A percentile compares a stretch with the other conserved stretches of the same genome.
Conservation (phyloP, 805 yeast species). For the Suhomyces sp. region DNA sequence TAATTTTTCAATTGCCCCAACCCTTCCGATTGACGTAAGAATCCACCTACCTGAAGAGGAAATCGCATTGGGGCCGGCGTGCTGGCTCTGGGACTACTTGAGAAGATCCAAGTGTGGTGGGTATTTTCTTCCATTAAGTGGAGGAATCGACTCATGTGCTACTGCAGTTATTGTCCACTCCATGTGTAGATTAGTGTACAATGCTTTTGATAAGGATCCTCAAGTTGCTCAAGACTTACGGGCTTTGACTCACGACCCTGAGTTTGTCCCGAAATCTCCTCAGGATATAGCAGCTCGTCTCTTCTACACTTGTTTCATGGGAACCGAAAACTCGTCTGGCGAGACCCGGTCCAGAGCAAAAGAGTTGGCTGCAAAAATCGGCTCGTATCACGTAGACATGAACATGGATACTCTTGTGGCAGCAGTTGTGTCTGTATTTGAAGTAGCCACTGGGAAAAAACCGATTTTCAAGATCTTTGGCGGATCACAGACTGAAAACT, state of each 20-base stretch:
- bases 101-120: slow-evolving; percentile 91
- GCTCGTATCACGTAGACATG: slow-evolving; percentile 86
- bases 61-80: slow-evolving; percentile 97
- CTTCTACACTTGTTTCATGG: slow-evolving; percentile 94
- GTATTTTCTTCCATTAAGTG: slow-evolving; percentile 87
- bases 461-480: slow-evolving; percentile 93
- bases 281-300: slow-evolving; percentile 71
- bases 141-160: slow-evolving; percentile 98
- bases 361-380: slow-evolving; percentile 68
- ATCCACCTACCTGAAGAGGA: slow-evolving; percentile 91
- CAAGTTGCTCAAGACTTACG: slow-evolving; percentile 80
- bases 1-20: slow-evolving; percentile 60
- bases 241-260: slow-evolving; percentile 53
- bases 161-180: slow-evolving; percentile 92
- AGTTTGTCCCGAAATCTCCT: slow-evolving; percentile 71
- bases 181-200: slow-evolving; percentile 84
- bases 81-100: slow-evolving; percentile 98
- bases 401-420: slow-evolving; percentile 85
- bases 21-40: slow-evolving; percentile 47
- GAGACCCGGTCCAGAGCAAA: slow-evolving; percentile 86
- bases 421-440: slow-evolving; percentile 73
- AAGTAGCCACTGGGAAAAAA: slow-evolving; percentile 82
- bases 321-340: slow-evolving; percentile 84
- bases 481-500: slow-evolving; percentile 85
- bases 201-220: slow-evolving; percentile 59